Base-by-base conservation (phyloP, 306 rosid genomes). In the Purshia tridentata region DNA sequence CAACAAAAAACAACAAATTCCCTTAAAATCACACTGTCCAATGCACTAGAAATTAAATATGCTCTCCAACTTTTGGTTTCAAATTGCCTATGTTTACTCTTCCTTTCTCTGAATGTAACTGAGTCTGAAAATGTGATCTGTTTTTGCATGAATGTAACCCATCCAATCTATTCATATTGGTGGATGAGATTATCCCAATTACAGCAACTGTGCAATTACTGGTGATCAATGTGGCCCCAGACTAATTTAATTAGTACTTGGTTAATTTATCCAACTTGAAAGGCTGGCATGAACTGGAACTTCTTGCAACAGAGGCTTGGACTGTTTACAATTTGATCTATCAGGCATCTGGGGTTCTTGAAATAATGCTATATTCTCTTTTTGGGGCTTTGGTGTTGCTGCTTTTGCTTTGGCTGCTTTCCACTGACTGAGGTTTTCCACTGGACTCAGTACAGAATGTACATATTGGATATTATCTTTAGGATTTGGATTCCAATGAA, bases 351-450 rank as follows among this genome's bases (percentile, higher is more conserved):
- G 49, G 71, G 84, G 62, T 61, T 76, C 72, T 70, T 78, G 75
- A 62, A 65, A 69, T 35, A 77, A 73, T 68, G 81, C 76, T 35
- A 72, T 76, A 78, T 82, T 85, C 82, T 91, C 96, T 89, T 85
- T 82, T 81, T 81, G 88, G 61, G 84, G 77, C 75, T 83, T 86
- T 35, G 79, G 52, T 74, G 90, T 65, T 74, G 82, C 61, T 80
- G 82, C 80, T 86, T 85, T 84, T 66, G 90, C 89, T 76, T 94
- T 94, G 64, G 89, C 93, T 74, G 89, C 87, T 78, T 90, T 91
- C 99, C 98, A 93, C 71, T 94, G 93, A 65, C 73, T 79, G 49
- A 94, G 83, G 77, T 94, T 91, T 77, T 91, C 96, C 20, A 94
- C 82, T 35, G 99, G 97, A 53, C 51, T 80, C 64, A 94, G 83